phyloP scores from a whole-genome alignment of 768 basidiomycete species.

The Leccinum variicolor region DNA sequence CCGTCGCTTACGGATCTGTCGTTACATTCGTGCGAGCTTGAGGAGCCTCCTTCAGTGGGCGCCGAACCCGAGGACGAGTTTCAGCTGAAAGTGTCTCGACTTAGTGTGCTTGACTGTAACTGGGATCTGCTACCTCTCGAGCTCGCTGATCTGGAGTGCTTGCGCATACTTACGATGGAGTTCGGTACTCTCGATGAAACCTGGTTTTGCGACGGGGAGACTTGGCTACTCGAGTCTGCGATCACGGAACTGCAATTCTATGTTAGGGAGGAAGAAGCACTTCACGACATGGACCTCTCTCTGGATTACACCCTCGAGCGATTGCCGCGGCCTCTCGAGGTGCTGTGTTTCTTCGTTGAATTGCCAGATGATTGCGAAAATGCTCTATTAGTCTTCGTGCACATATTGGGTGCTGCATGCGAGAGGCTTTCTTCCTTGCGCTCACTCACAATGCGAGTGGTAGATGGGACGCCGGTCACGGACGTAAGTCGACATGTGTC shows the following conservation, averaged over 20 bases:
- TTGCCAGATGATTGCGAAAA: neutral
- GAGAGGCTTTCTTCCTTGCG: neutral
- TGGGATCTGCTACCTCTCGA: too few relatives aligned
- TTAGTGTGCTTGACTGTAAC: neutral
- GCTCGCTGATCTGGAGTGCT: neutral
- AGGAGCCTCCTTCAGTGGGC: neutral
- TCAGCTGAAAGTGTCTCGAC: neutral
- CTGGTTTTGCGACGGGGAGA: neutral
- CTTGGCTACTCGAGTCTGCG: neutral
- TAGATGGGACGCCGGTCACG: neutral
- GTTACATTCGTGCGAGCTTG: constrained; percentile 6
- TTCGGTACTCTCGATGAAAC: neutral
- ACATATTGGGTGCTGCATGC: neutral
- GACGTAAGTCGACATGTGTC: neutral
- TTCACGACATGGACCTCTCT: neutral
- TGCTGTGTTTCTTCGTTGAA: neutral
- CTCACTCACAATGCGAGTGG: neutral
- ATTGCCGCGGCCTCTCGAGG: neutral
- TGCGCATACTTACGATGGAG: neutral
- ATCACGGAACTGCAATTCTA: neutral
- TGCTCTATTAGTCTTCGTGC: neutral
- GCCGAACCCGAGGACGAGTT: too few relatives aligned
- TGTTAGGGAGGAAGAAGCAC: neutral
- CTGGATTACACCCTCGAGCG: neutral
- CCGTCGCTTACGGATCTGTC: constrained; percentile 13